A percentile compares a stretch with the other conserved stretches of the same genome.
phyloP scores from a whole-genome alignment of 2,329 filamentous ascomycete species.

The Stagonosporopsis tanaceti region DNA sequence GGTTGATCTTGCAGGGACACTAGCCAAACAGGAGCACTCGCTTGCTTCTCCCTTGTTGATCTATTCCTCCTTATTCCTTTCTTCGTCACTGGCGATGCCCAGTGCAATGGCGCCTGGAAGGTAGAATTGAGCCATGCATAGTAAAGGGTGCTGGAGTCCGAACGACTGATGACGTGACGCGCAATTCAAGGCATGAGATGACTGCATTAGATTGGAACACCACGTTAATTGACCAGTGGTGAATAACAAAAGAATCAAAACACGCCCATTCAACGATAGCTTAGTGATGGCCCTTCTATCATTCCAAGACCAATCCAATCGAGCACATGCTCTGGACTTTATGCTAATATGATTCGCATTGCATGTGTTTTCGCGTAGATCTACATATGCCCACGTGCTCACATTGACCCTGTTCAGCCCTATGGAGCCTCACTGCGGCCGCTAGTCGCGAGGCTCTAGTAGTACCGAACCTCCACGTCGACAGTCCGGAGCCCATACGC shows the following conservation, averaged over 20 bases:
- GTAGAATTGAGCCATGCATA: conserved; percentile 41
- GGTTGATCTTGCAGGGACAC: conserved; percentile 35
- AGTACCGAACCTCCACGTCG: conserved; percentile 42
- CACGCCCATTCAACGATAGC: not conserved
- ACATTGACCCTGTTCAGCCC: conserved; percentile 17
- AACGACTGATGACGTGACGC: conserved; percentile 38
- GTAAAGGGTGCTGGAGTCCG: conserved; percentile 32
- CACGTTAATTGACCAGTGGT: conserved; percentile 44
- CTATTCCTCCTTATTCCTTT: conserved; percentile 40
- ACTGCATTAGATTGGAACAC: conserved; percentile 43
- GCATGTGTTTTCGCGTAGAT: not conserved
- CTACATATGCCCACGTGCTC: conserved; percentile 12
- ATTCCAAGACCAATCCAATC: not conserved
- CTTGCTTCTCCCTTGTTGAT: conserved; percentile 39
- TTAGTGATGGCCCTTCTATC: not conserved
- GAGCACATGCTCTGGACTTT: not conserved
- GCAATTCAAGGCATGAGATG: conserved; percentile 34
- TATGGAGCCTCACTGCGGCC: conserved; percentile 23
- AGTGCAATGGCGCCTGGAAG: conserved; percentile 39
- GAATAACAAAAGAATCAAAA: conserved; percentile 39
- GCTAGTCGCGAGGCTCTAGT: conserved; percentile 33
- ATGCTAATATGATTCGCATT: not conserved
- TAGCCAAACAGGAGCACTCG: conserved; percentile 39
- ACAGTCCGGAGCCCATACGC: conserved; percentile 18
- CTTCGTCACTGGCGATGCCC: conserved; percentile 36